Conservation (phyloP, 768 basidiomycete species). For the Mycena leptocephala region DNA sequence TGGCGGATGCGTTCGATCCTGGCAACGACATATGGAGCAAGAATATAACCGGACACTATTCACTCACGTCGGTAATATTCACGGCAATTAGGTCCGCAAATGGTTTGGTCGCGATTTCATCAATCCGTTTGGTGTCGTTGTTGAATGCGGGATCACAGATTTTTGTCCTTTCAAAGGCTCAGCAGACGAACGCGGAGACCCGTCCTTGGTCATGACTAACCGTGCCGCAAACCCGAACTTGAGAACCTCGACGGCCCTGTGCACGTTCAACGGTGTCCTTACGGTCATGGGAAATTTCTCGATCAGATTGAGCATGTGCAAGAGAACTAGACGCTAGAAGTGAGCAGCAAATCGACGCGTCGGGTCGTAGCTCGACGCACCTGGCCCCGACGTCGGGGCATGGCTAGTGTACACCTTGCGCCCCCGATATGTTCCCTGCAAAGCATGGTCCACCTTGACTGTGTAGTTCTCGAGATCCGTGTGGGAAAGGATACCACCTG, state of each 20-base stretch:
- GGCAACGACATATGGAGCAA: background rate
- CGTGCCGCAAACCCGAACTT: conserved; percentile 79
- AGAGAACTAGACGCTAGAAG: conserved; percentile 64
- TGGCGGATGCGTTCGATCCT: conserved; percentile 88
- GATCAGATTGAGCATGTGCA: conserved; percentile 93
- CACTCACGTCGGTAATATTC: conserved; percentile 87
- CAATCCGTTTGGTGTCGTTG: conserved; percentile 70
- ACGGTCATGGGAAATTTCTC: conserved; percentile 79
- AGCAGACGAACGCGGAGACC: background rate
- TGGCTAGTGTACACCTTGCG: conserved; percentile 88
- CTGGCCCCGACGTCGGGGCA: conserved; percentile 90
- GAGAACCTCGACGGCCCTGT: conserved; percentile 87
- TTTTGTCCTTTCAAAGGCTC: conserved; percentile 70
- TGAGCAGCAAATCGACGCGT: background rate
- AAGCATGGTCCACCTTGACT: conserved; percentile 79
- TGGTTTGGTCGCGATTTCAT: conserved; percentile 77
- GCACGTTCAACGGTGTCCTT: conserved; percentile 76
- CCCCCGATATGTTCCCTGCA: conserved; percentile 84
- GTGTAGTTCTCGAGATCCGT: conserved; percentile 82
- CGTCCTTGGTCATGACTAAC: conserved; percentile 43
- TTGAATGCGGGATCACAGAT: conserved; percentile 85
- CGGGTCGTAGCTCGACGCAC: conserved; percentile 46
- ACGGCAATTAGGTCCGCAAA: conserved; percentile 74
- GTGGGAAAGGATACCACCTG: conserved; percentile 87
- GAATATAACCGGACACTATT: background rate